phyloP scores from a whole-genome alignment of 2,329 filamentous ascomycete species.

The Diaporthe helianthi region DNA sequence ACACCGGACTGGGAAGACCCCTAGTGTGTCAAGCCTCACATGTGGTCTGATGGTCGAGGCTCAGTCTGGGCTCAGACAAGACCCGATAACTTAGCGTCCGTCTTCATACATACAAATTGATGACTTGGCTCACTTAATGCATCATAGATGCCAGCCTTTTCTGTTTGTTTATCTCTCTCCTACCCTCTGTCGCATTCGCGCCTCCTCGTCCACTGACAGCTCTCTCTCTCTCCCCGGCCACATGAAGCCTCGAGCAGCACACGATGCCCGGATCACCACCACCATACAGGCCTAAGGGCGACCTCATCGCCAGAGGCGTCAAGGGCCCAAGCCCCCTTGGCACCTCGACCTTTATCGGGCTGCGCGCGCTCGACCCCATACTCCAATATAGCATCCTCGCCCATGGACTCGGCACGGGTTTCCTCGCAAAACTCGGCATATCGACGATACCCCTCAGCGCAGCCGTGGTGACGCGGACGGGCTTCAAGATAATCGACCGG shows the following conservation, averaged over 20 bases:
- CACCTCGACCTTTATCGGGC: constrained; percentile 48
- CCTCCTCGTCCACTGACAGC: background rate
- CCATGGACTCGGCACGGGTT: constrained; percentile 49
- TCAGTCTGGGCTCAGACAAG: constrained; percentile 22
- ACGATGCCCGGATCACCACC: constrained; percentile 22
- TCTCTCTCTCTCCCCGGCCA: background rate
- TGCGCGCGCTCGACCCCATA: constrained; percentile 46
- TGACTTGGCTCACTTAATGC: constrained; percentile 16
- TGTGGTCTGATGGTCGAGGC: constrained; percentile 24
- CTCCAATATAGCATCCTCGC: constrained; percentile 45
- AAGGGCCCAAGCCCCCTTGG: constrained; percentile 45
- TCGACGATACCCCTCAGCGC: constrained; percentile 49
- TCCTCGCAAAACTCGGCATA: constrained; percentile 56
- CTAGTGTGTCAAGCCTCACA: background rate
- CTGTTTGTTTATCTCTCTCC: background rate
- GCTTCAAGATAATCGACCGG: constrained; percentile 35
- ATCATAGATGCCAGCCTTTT: background rate
- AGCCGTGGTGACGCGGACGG: constrained; percentile 44
- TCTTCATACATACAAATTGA: constrained; percentile 15
- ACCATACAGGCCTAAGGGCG: constrained; percentile 30
- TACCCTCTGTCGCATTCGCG: background rate
- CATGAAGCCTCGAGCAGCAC: constrained; percentile 21
- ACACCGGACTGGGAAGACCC: background rate
- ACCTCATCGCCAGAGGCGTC: constrained; percentile 49
- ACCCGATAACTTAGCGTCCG: background rate